Evolutionary conservation across 139 green algal species (phyloP), one percentile per base, ranked within the genome.

Genomic region (Pycnococcus provasolii): DNA sequence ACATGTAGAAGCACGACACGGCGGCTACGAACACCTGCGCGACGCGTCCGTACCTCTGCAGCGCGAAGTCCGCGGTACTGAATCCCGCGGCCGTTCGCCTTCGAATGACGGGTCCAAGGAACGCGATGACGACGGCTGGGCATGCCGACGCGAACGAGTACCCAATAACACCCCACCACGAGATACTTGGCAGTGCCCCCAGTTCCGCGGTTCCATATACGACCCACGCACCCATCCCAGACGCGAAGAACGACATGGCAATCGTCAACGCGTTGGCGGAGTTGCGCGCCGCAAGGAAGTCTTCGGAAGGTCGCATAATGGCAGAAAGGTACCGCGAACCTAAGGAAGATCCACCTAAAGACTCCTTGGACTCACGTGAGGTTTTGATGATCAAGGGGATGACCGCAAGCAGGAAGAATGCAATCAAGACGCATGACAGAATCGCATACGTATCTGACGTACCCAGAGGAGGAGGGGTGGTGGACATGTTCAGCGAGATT

Each of bases 191-290:
- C 4, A 51, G 46, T 41, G 58, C 58, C n/a, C 58, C 58, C n/a
- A 64, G 6, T 41, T 64, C 58, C 58, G 58, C 47, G 26, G 58
- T 40, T 6, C 58, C 58, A 9, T 64, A 64, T 6, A 51, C 46
- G 40, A 64, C 58, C 58, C n/a, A 64, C n/a, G 58, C 58, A 8
- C 58, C 58, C 58, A 64, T 64, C n/a, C 58, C 58, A 9, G 40
- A 40, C 3, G 58, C 58, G 37, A 64, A 64, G 58, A 51, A 64
- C 58, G 58, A 64, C n/a, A 64, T 26, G 26, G 26, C 26, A 26
- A 26, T 26, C 26, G 26, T 26, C 26, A 26, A 26, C 26, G 26
- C 26, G 26, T 26, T 26, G 26, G 26, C 26, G 26, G 26, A 26
- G 26, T 26, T 26, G 26, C 26, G 26, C 26, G 26, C 26, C 26